These are phyloP conservation scores for Zychaea mexicana DNA, from an alignment of 371 early-diverging fungal genomes.

Conservation along the genomic window DNA sequence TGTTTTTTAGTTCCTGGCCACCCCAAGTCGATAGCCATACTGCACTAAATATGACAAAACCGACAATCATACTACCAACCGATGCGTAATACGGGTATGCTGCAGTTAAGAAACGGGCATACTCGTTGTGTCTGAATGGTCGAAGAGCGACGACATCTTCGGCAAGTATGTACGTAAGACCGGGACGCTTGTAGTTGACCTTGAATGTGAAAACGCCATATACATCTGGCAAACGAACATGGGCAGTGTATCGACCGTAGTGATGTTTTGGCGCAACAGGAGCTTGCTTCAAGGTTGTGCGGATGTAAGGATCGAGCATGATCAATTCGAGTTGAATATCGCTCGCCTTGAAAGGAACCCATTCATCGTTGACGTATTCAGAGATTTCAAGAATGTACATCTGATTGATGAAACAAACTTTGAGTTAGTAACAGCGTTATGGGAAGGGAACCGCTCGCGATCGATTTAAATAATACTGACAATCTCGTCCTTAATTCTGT, in stretches of 20 bases:
- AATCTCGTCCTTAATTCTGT: constrained; percentile 90
- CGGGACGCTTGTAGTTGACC: constrained; percentile 88
- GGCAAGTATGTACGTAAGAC: constrained; percentile 71
- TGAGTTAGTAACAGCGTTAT: no score
- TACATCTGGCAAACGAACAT: constrained; percentile 85
- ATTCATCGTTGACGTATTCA: constrained; percentile 76
- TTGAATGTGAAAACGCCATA: constrained; percentile 96
- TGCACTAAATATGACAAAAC: constrained; percentile 81
- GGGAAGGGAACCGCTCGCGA: no score
- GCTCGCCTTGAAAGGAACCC: constrained; percentile 78
- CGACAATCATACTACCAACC: constrained; percentile 79
- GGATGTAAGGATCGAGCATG: constrained; percentile 97
- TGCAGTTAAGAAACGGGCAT: constrained; percentile 86
- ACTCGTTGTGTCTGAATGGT: constrained; percentile 94
- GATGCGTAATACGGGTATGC: constrained; percentile 96
- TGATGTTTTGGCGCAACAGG: constrained; percentile 23
- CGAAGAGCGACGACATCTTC: constrained; percentile 82
- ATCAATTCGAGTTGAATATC: constrained; percentile 89
- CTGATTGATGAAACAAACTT: constrained; percentile 36
- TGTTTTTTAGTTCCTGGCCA: constrained; percentile 11
- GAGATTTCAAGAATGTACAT: constrained; percentile 78
- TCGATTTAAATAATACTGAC: constrained; percentile 54
- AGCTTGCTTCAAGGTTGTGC: constrained; percentile 70
- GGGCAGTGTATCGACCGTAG: constrained; percentile 52
- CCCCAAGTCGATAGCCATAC: constrained; percentile 74